Evolutionary conservation across 208 protist species (phyloP), one percentile per base, ranked within the genome.

Genomic region (Acanthamoeba divionensis): DNA sequence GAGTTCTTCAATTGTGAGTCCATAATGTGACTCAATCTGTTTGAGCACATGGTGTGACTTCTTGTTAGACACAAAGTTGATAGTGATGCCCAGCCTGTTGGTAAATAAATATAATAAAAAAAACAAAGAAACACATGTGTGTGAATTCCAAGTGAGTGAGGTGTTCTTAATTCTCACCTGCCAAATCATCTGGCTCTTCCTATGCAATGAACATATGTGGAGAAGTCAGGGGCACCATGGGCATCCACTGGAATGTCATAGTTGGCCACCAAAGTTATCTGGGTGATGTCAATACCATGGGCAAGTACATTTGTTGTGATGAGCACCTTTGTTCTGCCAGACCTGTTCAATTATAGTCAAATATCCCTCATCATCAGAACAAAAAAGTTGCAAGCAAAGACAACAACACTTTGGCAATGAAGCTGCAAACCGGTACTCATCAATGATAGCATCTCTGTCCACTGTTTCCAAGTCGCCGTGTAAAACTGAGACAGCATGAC

Each of bases 231-330:
- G 48, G n/a, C 18, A 48, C 24, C n/a, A 13, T 41, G 9, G 33
- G 57, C 67, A 69, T 94, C 62, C 0, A 91, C 6, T 18, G 93
- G 90, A 7, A 95, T 15, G 77, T 94, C 92, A 75, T 93, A 94
- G 65, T 94, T 94, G 48, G 93, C 87, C 0, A 95, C 91, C 6
- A 91, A 33, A 10, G 86, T 73, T 26, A 96, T 93, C 48, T 95
- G 93, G 2, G 62, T 54, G n/a, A 96, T 89, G 90, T 96, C 95
- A 45, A 96, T 96, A 75, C 95, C 95, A 24, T 94, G 88, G 0
- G 95, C 93, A 1, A 96, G 57, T 2, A 96, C 86, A 80, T 96
- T 93, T 29, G 95, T 96, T 1, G 94, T 80, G 5, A 96, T 91
- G 5, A 96, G 50, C 15, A 96, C 90, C n/a, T 91, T 87, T 3